Percentiles rank a stretch among this genome's conserved stretches.
phyloP scores from a whole-genome alignment of 306 rosid species.

The Casuarina cunninghamiana region DNA sequence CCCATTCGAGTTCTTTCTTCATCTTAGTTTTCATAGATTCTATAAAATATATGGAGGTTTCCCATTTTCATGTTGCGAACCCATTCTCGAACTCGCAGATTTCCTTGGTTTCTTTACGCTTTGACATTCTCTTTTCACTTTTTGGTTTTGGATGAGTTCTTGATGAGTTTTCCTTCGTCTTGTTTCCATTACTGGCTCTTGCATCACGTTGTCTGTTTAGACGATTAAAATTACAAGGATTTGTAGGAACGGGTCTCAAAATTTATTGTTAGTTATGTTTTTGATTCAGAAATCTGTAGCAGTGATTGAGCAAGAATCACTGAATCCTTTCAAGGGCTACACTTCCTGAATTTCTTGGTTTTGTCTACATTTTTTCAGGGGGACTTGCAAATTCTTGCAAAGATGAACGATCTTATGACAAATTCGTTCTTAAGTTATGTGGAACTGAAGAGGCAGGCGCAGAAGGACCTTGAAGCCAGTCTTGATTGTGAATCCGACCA shows the following conservation, averaged over 20 bases:
- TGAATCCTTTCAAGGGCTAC: conserved; percentile 38
- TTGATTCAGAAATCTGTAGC: conserved; percentile 35
- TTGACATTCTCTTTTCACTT: neutral
- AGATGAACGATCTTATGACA: conserved; percentile 95
- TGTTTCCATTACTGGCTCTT: neutral
- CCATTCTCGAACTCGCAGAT: neutral
- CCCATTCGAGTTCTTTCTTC: conserved; percentile 2
- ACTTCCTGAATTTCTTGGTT: conserved; percentile 21
- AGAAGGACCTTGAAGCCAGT: conserved; percentile 54
- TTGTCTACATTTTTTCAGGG: conserved; percentile 31
- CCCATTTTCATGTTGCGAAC: neutral
- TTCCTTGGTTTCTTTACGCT: neutral
- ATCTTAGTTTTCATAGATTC: conserved; percentile 5
- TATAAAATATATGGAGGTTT: neutral
- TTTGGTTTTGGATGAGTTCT: neutral
- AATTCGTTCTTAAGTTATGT: conserved; percentile 88
- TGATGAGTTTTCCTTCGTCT: neutral
- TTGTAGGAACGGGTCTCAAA: neutral
- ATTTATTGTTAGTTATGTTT: neutral
- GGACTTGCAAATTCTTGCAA: conserved; percentile 43
- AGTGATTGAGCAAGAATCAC: conserved; percentile 7
- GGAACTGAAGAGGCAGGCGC: conserved; percentile 76
- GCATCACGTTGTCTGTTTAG: neutral
- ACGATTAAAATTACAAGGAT: neutral
- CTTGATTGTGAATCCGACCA: conserved; percentile 63